Base-by-base conservation (phyloP, 1,284 basidiomycete species). In the Cryptococcus sp. region DNA sequence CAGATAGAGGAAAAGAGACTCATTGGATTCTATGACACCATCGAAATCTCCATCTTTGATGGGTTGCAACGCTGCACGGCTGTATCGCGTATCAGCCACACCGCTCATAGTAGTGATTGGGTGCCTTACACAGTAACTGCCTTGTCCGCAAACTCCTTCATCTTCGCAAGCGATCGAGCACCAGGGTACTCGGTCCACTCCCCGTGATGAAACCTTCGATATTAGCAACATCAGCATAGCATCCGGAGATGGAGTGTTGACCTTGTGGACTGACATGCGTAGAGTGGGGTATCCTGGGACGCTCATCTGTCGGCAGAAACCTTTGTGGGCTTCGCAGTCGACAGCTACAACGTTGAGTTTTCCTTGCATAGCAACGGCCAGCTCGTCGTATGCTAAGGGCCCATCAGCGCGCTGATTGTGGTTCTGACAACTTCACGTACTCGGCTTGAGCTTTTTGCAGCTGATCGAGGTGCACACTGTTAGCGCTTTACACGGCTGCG, bases 371-470 rank as follows among this genome's bases (percentile, higher is more conserved):
- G 80, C 79, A 42, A 78, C 76, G 0, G 89, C 92, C 6, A 97
- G 83, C 54, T 88, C 81, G 1, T 81, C 81, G 88, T 91, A 95
- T 0, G 80, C 79, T 78, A 65, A 41, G 39, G 30, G 30, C 10
- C 30, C 15, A 5, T 46, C 22, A 35, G 13, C 5, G 19, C 60
- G 43, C 35, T 13, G 50, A 3, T 7, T 5, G 17, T 39, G 27
- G 19, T 46, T 16, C 30, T 25, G 27, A 15, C 39, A 35, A 35
- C 19, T 27, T 10, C 6, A 67, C 80, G 59, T 51, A 82, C 81
- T 81, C 0, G 92, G 91, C 0, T 89, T 88, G 2, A 94, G 83
- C 69, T 90, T 89, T 80, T 93, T 93, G 83, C 92, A 94, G 60
- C 78, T 79, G 58, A 8, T 35, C 13, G 2, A 13, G 10, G 2